Evolutionary conservation across 2,329 filamentous ascomycete genomes (phyloP).

Genomic region (Curvularia verruculosa): DNA sequence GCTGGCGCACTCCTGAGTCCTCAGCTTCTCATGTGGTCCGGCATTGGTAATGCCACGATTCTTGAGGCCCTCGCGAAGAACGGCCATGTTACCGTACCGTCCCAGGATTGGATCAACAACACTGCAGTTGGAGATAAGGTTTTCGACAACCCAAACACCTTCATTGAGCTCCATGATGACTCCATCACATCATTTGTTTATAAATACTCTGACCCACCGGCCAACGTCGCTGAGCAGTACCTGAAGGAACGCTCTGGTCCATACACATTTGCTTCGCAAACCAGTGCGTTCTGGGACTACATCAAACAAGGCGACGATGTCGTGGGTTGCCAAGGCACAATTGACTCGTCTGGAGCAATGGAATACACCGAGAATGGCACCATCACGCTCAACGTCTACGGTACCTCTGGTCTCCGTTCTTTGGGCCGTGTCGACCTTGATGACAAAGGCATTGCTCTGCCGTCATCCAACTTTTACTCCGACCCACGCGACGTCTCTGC

Average conservation of each 20-base stretch:
- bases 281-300: slow-evolving; percentile 60
- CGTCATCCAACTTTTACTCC: slow-evolving; percentile 53
- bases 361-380: slow-evolving; percentile 53
- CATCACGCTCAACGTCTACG: slow-evolving; percentile 64
- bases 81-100: slow-evolving; percentile 43
- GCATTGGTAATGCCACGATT: slow-evolving; percentile 40
- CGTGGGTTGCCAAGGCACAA: slow-evolving; percentile 60
- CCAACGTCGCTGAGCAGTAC: slow-evolving; percentile 55
- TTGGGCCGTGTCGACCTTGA: slow-evolving; percentile 56
- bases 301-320: slow-evolving; percentile 52
- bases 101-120: slow-evolving; percentile 58
- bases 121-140: slow-evolving; percentile 57
- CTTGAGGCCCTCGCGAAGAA: slow-evolving; percentile 42
- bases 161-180: slow-evolving; percentile 56
- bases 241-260: slow-evolving; percentile 57
- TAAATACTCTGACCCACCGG: slow-evolving; percentile 53
- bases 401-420: slow-evolving; percentile 61
- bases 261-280: slow-evolving; percentile 61
- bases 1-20: slow-evolving; percentile 46
- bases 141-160: slow-evolving; percentile 64
- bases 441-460: slow-evolving; percentile 52
- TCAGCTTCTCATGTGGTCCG: slow-evolving; percentile 50
- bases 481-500: slow-evolving; percentile 56
- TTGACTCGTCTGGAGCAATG: slow-evolving; percentile 56
- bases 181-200: slow-evolving; percentile 57